phyloP scores from a whole-genome alignment of 176 grass and related monocot genomes.

The Aegilops longissima region DNA sequence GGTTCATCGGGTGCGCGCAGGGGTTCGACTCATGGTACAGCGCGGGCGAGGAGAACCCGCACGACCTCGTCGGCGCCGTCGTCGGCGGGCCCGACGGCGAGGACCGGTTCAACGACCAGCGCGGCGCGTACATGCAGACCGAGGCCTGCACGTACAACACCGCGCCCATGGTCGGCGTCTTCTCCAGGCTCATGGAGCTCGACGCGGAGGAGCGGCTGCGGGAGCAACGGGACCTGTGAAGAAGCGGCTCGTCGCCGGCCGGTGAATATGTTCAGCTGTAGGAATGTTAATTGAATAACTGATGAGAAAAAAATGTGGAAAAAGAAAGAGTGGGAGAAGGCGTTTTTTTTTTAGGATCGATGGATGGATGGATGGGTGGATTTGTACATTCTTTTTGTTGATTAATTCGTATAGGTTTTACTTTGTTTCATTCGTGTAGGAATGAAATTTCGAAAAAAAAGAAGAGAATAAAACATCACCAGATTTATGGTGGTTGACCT shows the following conservation, averaged over 20 bases:
- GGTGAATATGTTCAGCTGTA: conserved; percentile 16
- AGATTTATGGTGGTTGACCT: neutral
- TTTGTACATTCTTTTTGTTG: conserved; percentile 38
- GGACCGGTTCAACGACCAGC: conserved; percentile 68
- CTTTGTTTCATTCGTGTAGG: conserved; percentile 12
- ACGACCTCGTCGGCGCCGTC: conserved; percentile 75
- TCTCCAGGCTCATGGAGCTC: conserved; percentile 63
- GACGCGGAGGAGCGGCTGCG: neutral
- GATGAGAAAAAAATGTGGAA: conserved; percentile 7
- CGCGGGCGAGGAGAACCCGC: conserved; percentile 51
- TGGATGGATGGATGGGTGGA: neutral
- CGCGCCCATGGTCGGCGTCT: conserved; percentile 59
- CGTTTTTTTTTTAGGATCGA: neutral
- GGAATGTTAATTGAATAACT: conserved; percentile 1
- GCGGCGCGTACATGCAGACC: conserved; percentile 53
- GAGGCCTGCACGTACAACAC: conserved; percentile 59
- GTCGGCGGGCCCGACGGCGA: conserved; percentile 74
- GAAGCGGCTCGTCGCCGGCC: neutral
- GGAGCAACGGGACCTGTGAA: neutral
- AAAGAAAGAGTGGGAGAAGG: neutral
- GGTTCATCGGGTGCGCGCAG: conserved; percentile 84
- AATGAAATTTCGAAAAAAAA: neutral
- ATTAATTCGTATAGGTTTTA: neutral
- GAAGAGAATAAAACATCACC: neutral
- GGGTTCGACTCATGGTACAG: conserved; percentile 82